Percentiles rank a stretch among this genome's conserved stretches.
phyloP scores from a whole-genome alignment of 169 alveolate genomes.

The Plasmodium inui region DNA sequence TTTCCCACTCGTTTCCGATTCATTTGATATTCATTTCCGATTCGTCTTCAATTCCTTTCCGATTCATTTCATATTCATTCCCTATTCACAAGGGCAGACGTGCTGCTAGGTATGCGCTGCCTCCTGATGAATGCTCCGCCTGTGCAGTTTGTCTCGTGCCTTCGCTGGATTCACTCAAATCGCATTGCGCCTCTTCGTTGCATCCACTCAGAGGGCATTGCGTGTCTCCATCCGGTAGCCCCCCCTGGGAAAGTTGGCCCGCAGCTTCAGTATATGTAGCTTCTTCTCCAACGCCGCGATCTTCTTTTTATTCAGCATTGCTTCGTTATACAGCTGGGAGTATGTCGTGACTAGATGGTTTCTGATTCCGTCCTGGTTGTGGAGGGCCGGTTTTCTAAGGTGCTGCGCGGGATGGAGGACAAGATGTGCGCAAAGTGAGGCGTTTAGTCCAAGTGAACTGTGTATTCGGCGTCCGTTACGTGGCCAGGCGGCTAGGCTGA shows the following conservation, averaged over 20 bases:
- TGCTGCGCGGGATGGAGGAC: constrained; percentile 11
- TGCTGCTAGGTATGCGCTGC: not conserved
- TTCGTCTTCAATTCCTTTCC: too few species aligned
- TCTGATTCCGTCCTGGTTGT: constrained; percentile 49
- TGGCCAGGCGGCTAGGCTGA: not conserved
- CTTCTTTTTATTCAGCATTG: constrained; percentile 39
- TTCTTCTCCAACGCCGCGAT: constrained; percentile 51
- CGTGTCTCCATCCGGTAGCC: constrained; percentile 58
- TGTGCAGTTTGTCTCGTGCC: not conserved
- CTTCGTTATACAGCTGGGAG: constrained; percentile 51
- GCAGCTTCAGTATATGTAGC: constrained; percentile 45
- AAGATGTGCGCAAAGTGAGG: not conserved
- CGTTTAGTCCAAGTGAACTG: too few species aligned
- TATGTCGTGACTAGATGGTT: constrained; percentile 32
- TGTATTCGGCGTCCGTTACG: too few species aligned
- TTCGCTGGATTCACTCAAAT: not conserved
- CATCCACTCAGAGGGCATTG: constrained; percentile 41
- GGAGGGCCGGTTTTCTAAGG: constrained; percentile 36
- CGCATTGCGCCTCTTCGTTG: constrained; percentile 63
- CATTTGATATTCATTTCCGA: too few species aligned
- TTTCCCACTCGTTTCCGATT: too few species aligned
- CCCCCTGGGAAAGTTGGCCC: constrained; percentile 18
- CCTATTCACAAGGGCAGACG: not conserved
- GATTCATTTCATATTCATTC: too few species aligned
- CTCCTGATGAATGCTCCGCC: not conserved